A percentile compares a stretch with the other conserved stretches of the same genome.
These are phyloP conservation scores for Epichloe brachyelytri DNA, from an alignment of 2,329 filamentous ascomycete species.

Conservation along the genomic window DNA sequence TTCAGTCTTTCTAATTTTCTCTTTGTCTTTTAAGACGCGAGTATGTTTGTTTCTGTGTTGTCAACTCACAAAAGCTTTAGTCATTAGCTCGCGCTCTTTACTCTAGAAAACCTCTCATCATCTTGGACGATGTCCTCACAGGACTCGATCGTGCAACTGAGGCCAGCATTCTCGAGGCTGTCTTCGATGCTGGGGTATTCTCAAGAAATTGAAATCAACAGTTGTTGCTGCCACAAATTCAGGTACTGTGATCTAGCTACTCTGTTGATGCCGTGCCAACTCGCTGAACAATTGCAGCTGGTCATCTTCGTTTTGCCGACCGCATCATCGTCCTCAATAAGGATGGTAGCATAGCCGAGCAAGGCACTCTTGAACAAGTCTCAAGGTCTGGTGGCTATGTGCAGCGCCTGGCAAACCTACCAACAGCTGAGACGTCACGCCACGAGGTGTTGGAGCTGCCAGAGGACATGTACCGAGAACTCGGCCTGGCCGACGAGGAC, in stretches of 20 bases:
- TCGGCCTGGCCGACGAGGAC: slow-evolving; percentile 9
- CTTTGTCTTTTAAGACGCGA: neutral
- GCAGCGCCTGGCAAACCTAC: slow-evolving; percentile 3
- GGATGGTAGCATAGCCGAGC: slow-evolving; percentile 11
- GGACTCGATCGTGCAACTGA: slow-evolving; percentile 26
- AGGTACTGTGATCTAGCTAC: slow-evolving; percentile 4
- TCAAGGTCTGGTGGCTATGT: slow-evolving; percentile 3
- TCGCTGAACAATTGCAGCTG: slow-evolving; percentile 6
- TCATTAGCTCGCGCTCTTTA: slow-evolving; percentile 15
- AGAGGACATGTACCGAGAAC: slow-evolving; percentile 8
- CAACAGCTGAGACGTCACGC: neutral
- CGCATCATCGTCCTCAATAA: slow-evolving; percentile 13
- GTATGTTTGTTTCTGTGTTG: no score
- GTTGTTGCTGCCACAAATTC: slow-evolving; percentile 18
- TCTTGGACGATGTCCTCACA: slow-evolving; percentile 22
- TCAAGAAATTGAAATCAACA: slow-evolving; percentile 12
- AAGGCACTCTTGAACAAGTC: slow-evolving; percentile 10
- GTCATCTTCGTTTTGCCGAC: slow-evolving; percentile 13
- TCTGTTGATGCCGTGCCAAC: no score
- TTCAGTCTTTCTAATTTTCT: neutral
- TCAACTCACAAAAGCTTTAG: neutral
- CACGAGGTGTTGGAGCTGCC: slow-evolving; percentile 6
- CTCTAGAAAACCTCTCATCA: slow-evolving; percentile 12
- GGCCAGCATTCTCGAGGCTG: slow-evolving; percentile 20
- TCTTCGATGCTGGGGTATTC: slow-evolving; percentile 22